These are phyloP conservation scores for Stenocarpella maydis DNA, from an alignment of 2,329 filamentous ascomycete genomes.

Conservation along the genomic window DNA sequence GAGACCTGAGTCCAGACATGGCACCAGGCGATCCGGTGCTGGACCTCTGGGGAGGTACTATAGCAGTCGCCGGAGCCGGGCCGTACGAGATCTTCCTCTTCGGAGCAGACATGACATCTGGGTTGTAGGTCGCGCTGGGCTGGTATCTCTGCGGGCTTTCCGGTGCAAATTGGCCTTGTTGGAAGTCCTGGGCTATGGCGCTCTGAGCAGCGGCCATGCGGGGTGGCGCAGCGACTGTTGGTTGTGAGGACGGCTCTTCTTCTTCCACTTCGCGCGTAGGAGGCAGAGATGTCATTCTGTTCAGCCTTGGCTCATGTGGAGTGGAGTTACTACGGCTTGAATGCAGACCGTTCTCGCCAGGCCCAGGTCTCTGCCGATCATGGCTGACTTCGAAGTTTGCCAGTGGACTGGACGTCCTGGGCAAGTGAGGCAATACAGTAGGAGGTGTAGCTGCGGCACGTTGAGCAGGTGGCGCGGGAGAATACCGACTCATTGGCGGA, in stretches of 20 bases:
- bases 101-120: slow-evolving; percentile 61
- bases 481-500: slow-evolving; percentile 60
- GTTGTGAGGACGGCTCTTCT: slow-evolving; percentile 51
- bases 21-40: slow-evolving; percentile 70
- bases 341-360: slow-evolving; percentile 50
- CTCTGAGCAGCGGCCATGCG: slow-evolving; percentile 35
- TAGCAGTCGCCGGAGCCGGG: slow-evolving; percentile 44
- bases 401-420: slow-evolving; percentile 71
- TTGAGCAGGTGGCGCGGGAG: slow-evolving; percentile 52
- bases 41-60: slow-evolving; percentile 65
- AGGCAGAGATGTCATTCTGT: slow-evolving; percentile 65
- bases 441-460: slow-evolving; percentile 51
- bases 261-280: slow-evolving; percentile 71
- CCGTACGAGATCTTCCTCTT: slow-evolving; percentile 64
- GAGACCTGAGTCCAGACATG: slow-evolving; percentile 49
- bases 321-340: slow-evolving; percentile 61
- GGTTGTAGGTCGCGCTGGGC: slow-evolving; percentile 47
- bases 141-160: slow-evolving; percentile 59
- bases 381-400: slow-evolving; percentile 68
- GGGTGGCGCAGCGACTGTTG: slow-evolving; percentile 37
- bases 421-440: slow-evolving; percentile 64
- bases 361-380: slow-evolving; percentile 46
- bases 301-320: slow-evolving; percentile 61
- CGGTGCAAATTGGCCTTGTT: slow-evolving; percentile 36
- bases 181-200: not conserved